Conservation (phyloP, 495 filamentous ascomycete species). For the Podospora didyma region DNA sequence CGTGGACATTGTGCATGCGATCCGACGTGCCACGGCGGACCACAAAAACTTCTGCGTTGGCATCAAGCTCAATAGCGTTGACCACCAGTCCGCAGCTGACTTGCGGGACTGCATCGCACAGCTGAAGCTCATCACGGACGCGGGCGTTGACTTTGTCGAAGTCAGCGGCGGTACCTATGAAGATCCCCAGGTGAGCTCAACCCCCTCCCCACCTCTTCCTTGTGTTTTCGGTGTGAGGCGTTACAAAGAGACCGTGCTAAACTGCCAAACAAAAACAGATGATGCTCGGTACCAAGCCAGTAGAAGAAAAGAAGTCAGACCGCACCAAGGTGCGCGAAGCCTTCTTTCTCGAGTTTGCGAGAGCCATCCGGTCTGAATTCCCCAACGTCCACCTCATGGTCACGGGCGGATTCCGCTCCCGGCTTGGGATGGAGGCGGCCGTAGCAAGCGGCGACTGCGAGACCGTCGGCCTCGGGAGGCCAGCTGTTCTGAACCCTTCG, state of each 20-base stretch:
- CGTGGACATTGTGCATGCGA: conserved; percentile 57
- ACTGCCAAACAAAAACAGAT: not conserved
- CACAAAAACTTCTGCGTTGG: conserved; percentile 48
- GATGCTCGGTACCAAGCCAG: not conserved
- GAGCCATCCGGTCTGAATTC: conserved; percentile 39
- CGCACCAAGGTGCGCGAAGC: conserved; percentile 52
- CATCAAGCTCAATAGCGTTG: conserved; percentile 61
- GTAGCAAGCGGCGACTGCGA: conserved; percentile 52
- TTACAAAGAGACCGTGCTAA: not conserved
- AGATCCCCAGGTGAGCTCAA: conserved; percentile 39
- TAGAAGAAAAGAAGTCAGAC: conserved; percentile 22
- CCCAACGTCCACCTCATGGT: conserved; percentile 42
- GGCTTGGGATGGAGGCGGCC: conserved; percentile 51
- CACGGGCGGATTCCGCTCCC: conserved; percentile 52
- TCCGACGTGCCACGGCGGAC: conserved; percentile 44
- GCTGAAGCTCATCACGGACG: conserved; percentile 45
- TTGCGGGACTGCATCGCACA: conserved; percentile 50
- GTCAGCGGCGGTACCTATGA: conserved; percentile 58
- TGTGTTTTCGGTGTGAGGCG: not conserved
- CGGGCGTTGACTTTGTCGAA: conserved; percentile 60
- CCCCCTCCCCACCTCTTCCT: not conserved
- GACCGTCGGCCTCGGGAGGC: conserved; percentile 54
- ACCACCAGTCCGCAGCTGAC: conserved; percentile 41
- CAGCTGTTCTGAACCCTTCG: conserved; percentile 46
- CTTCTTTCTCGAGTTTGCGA: conserved; percentile 59